Base-by-base conservation (phyloP, 768 basidiomycete species). In the Leccinum truebloodii region DNA sequence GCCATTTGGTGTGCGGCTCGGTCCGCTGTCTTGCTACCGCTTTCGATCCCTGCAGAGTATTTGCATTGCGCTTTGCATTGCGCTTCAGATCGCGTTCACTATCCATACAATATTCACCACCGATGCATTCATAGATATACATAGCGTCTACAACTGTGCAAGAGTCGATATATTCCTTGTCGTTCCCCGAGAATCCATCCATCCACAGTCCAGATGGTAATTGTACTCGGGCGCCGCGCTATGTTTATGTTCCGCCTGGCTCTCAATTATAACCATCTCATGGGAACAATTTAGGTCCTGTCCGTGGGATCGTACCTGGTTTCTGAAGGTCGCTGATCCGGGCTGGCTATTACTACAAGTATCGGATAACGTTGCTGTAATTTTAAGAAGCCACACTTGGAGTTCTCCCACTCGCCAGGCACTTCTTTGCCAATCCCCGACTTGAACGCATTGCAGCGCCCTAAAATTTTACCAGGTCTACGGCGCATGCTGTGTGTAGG, bases 51-150 rank as follows among this genome's bases (percentile, higher is more conserved):
- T 26, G 24, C 32, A 32, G 32, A 10, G 24, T 26, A 14, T 24
- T 51, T 30, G 28, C 24, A 32, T 26, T 9, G 18, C 12, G 4
- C 49, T 51, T 22, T 59, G 16, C 24, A 39, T 20, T 44, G 10
- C 51, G 48, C 53, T 62, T 52, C n/a, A 46, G 56, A 37, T 52
- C 18, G 22, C 18, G 39, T 13, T 67, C 10, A 24, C 22, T 59
- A 58, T 49, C 18, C 41, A 18, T 58, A 54, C 52, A 55, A 50
- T 55, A 37, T 20, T 44, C 41, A 58, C 22, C 24, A 58, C 22
- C 24, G 24, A 24, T 22, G 6, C 48, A 16, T 49, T n/a, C 32
- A 65, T 69, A 63, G 59, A 68, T 56, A 55, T 44, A 39, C 24
- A 8, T 22, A 22, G 6, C 24, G 50, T 53, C 35, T 28, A 37